Base-by-base conservation (phyloP, 305 asterid genomes). In the Solanum hybrid region DNA sequence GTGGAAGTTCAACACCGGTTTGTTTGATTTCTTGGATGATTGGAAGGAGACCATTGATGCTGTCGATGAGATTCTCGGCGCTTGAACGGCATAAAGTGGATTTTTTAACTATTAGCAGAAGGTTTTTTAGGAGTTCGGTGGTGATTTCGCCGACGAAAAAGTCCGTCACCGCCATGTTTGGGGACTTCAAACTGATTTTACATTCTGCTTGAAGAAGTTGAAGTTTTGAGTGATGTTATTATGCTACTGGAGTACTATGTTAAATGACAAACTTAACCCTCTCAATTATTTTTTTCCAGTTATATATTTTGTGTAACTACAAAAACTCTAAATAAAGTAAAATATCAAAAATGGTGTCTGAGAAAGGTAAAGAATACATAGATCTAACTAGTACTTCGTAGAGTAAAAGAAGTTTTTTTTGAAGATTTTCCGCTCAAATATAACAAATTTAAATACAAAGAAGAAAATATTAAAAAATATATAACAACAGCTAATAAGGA, bases 111-210 rank as follows among this genome's bases (percentile, higher is more conserved):
- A 97, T 94, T 51, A 89, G 0, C 75, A 94, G 4, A 80, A 97
- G 98, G 86, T 94, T 94, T 84, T 96, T 96, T 14, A 97, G 92
- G 66, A 97, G 98, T 80, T 97, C 98, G 27, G 98, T 93, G 91
- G 98, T 95, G n/a, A 97, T 94, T 89, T 97, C 98, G 90, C 98
- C 98, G 93, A 95, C 98, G 91, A 97, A 97, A 4, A 96, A 92
- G 87, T 97, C 99, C 24, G 98, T 96, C 1, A 97, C 95, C 56
- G 93, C 98, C 99, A 96, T 96, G 12, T 75, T 32, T 85, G 86
- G 60, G 86, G 22, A 37, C 51, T 73, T 17, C 10, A 6, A 27
- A 26, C 31, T 45, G 27, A 9, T 45, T 42, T 45, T 31, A 19
- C 73, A 84, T 84, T 51, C 4, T 6, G 10, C 7, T 31, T 4